These are phyloP conservation scores for Claviceps lovelessii DNA, from an alignment of 2,329 filamentous ascomycete species.

Conservation along the genomic window DNA sequence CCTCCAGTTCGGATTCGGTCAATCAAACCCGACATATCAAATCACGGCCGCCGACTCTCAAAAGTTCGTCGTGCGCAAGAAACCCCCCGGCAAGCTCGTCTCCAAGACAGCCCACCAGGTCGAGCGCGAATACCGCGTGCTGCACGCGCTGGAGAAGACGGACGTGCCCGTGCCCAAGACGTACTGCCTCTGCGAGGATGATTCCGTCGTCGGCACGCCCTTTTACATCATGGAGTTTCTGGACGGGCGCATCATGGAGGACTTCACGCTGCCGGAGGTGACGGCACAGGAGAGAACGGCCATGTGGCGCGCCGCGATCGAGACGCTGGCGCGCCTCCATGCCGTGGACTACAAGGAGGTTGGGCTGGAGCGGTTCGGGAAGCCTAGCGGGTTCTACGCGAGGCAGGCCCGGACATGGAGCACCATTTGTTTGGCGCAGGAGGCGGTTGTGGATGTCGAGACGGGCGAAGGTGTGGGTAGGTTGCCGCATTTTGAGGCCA, in stretches of 20 bases:
- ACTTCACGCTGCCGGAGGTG: constrained; percentile 66
- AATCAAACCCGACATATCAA: constrained; percentile 95
- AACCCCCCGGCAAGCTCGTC: constrained; percentile 85
- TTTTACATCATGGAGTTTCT: constrained; percentile 98
- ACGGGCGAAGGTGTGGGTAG: constrained; percentile 62
- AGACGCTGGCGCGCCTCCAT: constrained; percentile 76
- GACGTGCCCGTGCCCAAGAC: constrained; percentile 76
- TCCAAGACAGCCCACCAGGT: constrained; percentile 93
- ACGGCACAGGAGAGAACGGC: constrained; percentile 52
- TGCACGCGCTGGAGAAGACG: constrained; percentile 64
- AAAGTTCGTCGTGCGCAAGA: constrained; percentile 88
- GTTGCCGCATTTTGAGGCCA: constrained; percentile 70
- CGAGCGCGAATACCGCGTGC: constrained; percentile 86
- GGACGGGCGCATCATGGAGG: constrained; percentile 84
- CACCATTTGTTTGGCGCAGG: constrained; percentile 66
- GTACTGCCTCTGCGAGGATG: constrained; percentile 76
- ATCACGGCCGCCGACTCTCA: constrained; percentile 56
- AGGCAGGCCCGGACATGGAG: constrained; percentile 75
- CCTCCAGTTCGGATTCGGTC: constrained; percentile 79
- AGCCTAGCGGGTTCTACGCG: constrained; percentile 62
- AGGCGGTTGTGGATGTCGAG: constrained; percentile 59
- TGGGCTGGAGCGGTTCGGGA: constrained; percentile 61
- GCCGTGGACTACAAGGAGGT: constrained; percentile 51
- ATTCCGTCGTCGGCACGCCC: constrained; percentile 64
- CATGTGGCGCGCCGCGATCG: constrained; percentile 78